phyloP scores from a whole-genome alignment of 176 grass and related monocot genomes.

The Zea luxurians region DNA sequence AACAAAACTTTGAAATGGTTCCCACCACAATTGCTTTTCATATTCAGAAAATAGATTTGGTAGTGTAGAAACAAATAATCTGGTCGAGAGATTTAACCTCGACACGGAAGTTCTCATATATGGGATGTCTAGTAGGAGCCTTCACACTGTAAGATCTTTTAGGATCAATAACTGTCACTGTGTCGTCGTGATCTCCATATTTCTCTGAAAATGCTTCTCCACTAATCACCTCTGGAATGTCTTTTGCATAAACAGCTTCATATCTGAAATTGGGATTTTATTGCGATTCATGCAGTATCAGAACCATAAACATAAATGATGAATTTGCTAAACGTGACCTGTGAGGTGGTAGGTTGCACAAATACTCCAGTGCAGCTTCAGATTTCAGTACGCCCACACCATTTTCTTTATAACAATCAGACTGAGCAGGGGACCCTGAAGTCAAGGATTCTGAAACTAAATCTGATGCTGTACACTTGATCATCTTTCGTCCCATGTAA shows the following conservation, averaged over 20 bases:
- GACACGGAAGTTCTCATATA: slow-evolving; percentile 96
- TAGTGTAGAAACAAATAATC: slow-evolving; percentile 1
- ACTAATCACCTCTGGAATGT: slow-evolving; percentile 68
- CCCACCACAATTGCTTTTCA: background rate
- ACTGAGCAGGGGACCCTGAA: slow-evolving; percentile 33
- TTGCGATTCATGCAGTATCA: background rate
- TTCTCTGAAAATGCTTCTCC: slow-evolving; percentile 77
- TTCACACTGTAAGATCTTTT: slow-evolving; percentile 74
- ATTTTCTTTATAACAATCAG: slow-evolving; percentile 58
- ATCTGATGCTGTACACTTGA: slow-evolving; percentile 62
- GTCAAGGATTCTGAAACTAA: slow-evolving; percentile 55
- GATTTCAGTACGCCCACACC: slow-evolving; percentile 59
- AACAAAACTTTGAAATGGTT: background rate
- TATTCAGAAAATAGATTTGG: background rate
- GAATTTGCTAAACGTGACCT: slow-evolving; percentile 49
- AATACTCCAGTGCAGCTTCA: slow-evolving; percentile 81
- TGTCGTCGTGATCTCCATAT: slow-evolving; percentile 75
- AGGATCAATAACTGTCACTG: slow-evolving; percentile 73
- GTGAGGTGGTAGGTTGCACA: slow-evolving; percentile 85
- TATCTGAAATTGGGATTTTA: slow-evolving; percentile 56
- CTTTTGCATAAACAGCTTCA: slow-evolving; percentile 77
- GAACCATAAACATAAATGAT: background rate
- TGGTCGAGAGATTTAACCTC: slow-evolving; percentile 46
- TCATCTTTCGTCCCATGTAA: slow-evolving; percentile 97
- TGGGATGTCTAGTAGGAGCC: slow-evolving; percentile 88